These are phyloP conservation scores for Pseudopithomyces chartarum DNA, from an alignment of 2,329 filamentous ascomycete genomes.

Conservation along the genomic window DNA sequence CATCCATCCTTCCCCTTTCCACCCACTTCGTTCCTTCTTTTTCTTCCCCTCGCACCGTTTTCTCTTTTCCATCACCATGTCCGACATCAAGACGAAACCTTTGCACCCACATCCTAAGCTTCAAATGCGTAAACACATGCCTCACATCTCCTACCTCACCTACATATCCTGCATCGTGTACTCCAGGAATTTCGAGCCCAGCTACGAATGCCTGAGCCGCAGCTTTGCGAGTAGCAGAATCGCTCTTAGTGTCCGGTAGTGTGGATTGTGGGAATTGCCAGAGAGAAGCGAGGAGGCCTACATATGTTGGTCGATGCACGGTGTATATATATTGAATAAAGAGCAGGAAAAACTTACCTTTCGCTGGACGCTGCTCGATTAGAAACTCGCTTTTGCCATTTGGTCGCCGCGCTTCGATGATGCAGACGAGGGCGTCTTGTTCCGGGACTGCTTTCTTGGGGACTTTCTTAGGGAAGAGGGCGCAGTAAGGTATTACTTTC, in stretches of 20 bases:
- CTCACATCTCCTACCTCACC: slow-evolving; percentile 32
- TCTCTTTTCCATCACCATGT: slow-evolving; percentile 14
- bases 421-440: slow-evolving; percentile 39
- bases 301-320: neutral
- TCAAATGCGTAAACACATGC: slow-evolving; percentile 44
- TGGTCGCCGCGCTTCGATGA: slow-evolving; percentile 26
- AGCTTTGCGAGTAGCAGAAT: slow-evolving; percentile 27
- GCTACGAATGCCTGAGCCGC: slow-evolving; percentile 27
- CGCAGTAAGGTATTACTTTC: slow-evolving; percentile 34
- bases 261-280: slow-evolving; percentile 42
- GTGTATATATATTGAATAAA: neutral
- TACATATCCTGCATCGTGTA: slow-evolving; percentile 20
- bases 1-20: slow-evolving; percentile 30
- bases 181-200: slow-evolving; percentile 13
- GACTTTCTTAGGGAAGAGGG: slow-evolving; percentile 42
- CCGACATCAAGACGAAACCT: slow-evolving; percentile 18
- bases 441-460: slow-evolving; percentile 42
- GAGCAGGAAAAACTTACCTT: slow-evolving; percentile 24
- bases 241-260: slow-evolving; percentile 20
- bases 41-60: slow-evolving; percentile 7
- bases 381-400: slow-evolving; percentile 32
- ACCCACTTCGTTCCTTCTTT: slow-evolving; percentile 38
- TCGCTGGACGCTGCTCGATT: slow-evolving; percentile 43
- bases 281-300: slow-evolving; percentile 32
- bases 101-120: slow-evolving; percentile 42